Base-by-base conservation (phyloP, 371 early-diverging fungal species). In the Parasitella parasitica region DNA sequence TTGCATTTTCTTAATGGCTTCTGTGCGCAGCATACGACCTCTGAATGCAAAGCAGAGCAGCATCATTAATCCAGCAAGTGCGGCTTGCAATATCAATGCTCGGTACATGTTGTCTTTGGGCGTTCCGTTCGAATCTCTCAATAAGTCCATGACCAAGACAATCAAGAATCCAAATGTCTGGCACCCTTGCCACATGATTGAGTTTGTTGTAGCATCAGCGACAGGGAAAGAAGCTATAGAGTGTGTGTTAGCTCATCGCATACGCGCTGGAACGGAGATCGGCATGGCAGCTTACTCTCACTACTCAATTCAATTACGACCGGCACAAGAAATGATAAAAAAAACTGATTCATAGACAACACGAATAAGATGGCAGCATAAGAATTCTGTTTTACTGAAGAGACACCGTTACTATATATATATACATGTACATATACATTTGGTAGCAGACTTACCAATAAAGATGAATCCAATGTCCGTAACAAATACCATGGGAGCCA, bases 261-360 rank as follows among this genome's bases (percentile, higher is more conserved):
- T 22, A 12, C 7, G 22, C 22, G 20, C 22, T n/a, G n/a, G n/a
- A n/a, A n/a, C n/a, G n/a, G n/a, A n/a, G n/a, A n/a, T n/a, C n/a
- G n/a, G n/a, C n/a, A n/a, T n/a, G n/a, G 3, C 8, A 2, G 56
- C 67, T 50, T 70, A 76, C 84, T 75, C 71, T 86, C 86, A 36
- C 77, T 77, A 18, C 82, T 77, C 13, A 84, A 67, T 54, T 86
- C 86, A 56, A 86, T 75, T 7, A 76, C 75, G 0, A 81, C 71
- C 6, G 86, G 86, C 24, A 86, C 70, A 28, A 83, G 59, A 12
- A 76, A 71, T 27, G 80, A 83, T 5, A 84, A 67, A 54, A 76
- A 77, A 34, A 82, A 67, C 38, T 83, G 83, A 18, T 82, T 70
- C 36, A 81, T 66, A 1, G 75, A 71, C 13, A 76, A 71, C 2